Conservation (phyloP, 345 rosid species). For the Aquilaria yunnanensis region DNA sequence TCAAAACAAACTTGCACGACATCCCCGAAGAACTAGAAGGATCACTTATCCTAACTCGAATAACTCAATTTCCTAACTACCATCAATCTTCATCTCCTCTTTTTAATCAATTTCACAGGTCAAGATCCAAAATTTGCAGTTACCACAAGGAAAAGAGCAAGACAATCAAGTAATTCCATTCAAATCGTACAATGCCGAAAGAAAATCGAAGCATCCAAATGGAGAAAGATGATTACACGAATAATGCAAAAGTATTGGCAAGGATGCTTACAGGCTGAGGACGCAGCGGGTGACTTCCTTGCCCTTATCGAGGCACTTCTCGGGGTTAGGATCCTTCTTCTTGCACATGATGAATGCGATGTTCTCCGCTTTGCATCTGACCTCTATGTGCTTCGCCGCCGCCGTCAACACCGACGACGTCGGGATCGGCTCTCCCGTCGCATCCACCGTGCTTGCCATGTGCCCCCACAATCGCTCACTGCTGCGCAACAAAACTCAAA, state of each 20-base stretch:
- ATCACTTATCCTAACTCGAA: too few relatives aligned
- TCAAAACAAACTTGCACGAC: too few relatives aligned
- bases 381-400: constrained; percentile 76
- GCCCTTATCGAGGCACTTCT: constrained; percentile 96
- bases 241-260: neutral
- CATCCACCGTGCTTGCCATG: constrained; percentile 76
- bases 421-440: constrained; percentile 79
- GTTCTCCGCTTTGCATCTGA: constrained; percentile 66
- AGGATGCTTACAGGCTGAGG: constrained; percentile 62
- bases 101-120: too few relatives aligned
- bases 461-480: constrained; percentile 12
- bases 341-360: constrained; percentile 91
- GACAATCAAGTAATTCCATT: neutral
- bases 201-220: neutral
- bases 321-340: constrained; percentile 96
- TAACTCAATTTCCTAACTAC: too few relatives aligned
- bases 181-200: neutral
- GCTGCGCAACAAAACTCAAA: neutral
- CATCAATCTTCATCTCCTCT: too few relatives aligned
- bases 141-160: neutral
- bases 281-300: constrained; percentile 94
- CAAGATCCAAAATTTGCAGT: neutral
- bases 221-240: neutral
- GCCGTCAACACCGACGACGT: constrained; percentile 89
- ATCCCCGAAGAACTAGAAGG: too few relatives aligned